Conservation (phyloP, 108 stramenopile genomes). For the Schizochytrium sp. region DNA sequence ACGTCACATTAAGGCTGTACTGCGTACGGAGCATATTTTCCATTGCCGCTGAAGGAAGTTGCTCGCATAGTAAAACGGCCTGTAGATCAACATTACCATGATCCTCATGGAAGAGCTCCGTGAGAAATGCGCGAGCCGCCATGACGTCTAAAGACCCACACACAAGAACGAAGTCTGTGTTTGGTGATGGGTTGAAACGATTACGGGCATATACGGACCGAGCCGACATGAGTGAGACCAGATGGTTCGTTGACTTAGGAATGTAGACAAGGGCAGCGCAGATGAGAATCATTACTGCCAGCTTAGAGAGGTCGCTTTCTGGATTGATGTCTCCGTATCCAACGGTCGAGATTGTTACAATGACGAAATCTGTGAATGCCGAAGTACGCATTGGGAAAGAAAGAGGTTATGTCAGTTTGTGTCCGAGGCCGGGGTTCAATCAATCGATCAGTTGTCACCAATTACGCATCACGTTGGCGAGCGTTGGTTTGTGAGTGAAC, state of each 20-base stretch:
- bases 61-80: not conserved
- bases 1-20: not conserved
- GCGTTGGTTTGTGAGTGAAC: not conserved
- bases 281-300: not conserved
- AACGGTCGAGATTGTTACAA: conserved; percentile 9
- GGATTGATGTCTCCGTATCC: conserved; percentile 19
- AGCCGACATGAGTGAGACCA: not conserved
- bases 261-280: not conserved
- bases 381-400: too few relatives aligned
- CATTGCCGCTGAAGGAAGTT: not conserved
- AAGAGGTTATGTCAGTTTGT: too few relatives aligned
- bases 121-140: not conserved
- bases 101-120: conserved; percentile 2
- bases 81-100: not conserved
- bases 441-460: too few relatives aligned
- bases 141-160: not conserved
- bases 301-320: not conserved
- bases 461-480: not conserved
- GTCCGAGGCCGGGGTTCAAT: too few relatives aligned
- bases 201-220: not conserved
- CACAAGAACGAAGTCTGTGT: not conserved
- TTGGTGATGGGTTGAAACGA: not conserved
- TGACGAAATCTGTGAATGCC: not conserved
- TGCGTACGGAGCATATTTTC: not conserved
- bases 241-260: not conserved